Base-by-base conservation (phyloP, 1,284 basidiomycete genomes). In the Cerrena zonata region DNA sequence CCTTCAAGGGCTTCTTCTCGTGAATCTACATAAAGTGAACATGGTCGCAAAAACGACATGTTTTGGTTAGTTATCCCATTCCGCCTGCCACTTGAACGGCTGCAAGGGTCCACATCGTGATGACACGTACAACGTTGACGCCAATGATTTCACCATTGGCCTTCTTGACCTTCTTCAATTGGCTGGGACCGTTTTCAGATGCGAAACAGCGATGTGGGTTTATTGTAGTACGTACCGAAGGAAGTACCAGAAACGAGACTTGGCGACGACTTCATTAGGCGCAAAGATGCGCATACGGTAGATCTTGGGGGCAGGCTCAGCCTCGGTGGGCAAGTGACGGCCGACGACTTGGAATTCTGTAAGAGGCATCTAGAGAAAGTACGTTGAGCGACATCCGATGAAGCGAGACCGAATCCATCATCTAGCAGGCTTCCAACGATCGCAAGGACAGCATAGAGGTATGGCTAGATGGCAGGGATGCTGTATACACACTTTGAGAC, bases 211-310 rank as follows among this genome's bases (percentile, higher is more conserved):
- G 40, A 37, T n/a, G 38, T 22, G 38, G 15, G 34, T 40, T 15
- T 15, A 22, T 4, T 4, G 27, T 40, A 40, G 24, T 5, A 60
- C 69, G 61, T 59, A 87, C 86, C 86, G 80, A 60, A 99, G 82
- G 84, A 96, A 99, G 80, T 98, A 99, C 95, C 96, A 99, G 89
- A 96, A 99, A 58, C 95, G 89, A 54, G 91, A 96, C 82, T 99
- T 98, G 66, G 96, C 96, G 64, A 99, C 92, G 61, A 97, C 87
- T 62, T 96, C 93, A 73, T 99, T 99, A 63, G 91, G 91, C 59
- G 96, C 95, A 69, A 99, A 99, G 72, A 99, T 97, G 71, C 95
- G 89, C 95, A 99, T 99, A 66, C 96, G 91, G 83, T 91, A 98
- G 71, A 93, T 90, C 80, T 98, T 97, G 59, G 95, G 95, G 58